phyloP scores from a whole-genome alignment of 148 eudicot genomes.

The Persicaria tinctoria region DNA sequence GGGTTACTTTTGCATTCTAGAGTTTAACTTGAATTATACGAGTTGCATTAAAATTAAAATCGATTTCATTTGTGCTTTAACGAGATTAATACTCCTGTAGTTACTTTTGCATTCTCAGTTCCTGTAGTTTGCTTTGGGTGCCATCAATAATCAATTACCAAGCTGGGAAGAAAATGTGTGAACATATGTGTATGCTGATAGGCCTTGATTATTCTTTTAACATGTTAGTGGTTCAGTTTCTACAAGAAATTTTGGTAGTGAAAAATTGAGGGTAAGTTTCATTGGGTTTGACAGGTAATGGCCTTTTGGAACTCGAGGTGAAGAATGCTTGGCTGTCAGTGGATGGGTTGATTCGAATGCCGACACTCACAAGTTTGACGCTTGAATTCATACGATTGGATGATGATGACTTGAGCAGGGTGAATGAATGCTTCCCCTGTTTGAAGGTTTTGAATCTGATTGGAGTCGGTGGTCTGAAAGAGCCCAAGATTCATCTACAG shows the following conservation, averaged over 20 bases:
- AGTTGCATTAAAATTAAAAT: too few species aligned
- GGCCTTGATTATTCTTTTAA: neutral
- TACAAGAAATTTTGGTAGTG: neutral
- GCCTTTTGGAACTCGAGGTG: conserved; percentile 36
- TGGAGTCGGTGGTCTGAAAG: conserved; percentile 60
- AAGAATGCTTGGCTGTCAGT: conserved; percentile 69
- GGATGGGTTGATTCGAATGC: conserved; percentile 37
- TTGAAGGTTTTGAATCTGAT: conserved; percentile 49
- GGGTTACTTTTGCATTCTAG: too few species aligned
- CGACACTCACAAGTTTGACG: conserved; percentile 44
- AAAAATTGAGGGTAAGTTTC: neutral
- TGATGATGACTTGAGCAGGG: conserved; percentile 47
- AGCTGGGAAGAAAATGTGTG: neutral
- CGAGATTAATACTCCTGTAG: too few species aligned
- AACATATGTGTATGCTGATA: neutral
- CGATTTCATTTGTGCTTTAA: too few species aligned
- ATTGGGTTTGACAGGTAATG: conserved; percentile 33
- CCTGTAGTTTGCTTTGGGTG: too few species aligned
- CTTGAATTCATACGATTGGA: conserved; percentile 61
- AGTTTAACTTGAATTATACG: too few species aligned
- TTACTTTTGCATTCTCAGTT: too few species aligned
- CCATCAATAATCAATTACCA: too few species aligned
- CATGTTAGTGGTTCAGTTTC: neutral
- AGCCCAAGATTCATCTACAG: conserved; percentile 45
- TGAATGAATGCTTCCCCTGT: conserved; percentile 47